These are phyloP conservation scores for Aureobasidium subglaciale DNA, from an alignment of 2,329 filamentous ascomycete species.

Conservation along the genomic window DNA sequence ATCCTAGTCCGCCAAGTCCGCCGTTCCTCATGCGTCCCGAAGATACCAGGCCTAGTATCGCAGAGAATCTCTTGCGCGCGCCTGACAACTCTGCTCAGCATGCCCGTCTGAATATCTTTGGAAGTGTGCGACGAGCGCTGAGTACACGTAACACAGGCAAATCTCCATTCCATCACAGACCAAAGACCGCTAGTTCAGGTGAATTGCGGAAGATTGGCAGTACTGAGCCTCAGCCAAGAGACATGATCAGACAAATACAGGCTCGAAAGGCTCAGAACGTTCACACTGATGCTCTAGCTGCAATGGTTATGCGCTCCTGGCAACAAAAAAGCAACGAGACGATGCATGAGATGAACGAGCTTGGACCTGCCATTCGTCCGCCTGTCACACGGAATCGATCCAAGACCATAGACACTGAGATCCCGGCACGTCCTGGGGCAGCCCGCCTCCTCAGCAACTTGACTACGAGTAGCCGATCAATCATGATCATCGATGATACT, in stretches of 20 bases:
- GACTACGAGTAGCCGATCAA: slow-evolving; percentile 79
- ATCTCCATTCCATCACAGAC: slow-evolving; percentile 17
- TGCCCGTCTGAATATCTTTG: slow-evolving; percentile 11
- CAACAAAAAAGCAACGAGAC: slow-evolving; percentile 2
- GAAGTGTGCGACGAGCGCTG: slow-evolving; percentile 58
- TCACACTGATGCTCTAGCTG: slow-evolving; percentile 15
- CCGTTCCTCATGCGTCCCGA: slow-evolving; percentile 6
- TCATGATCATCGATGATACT: slow-evolving; percentile 73
- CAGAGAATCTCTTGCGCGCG: background rate
- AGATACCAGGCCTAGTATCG: background rate
- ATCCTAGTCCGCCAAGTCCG: slow-evolving; percentile 42
- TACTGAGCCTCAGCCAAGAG: slow-evolving; percentile 14
- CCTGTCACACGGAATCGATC: background rate
- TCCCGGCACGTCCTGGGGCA: background rate
- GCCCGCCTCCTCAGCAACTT: slow-evolving; percentile 45
- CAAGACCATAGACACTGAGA: slow-evolving; percentile 4
- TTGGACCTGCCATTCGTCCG: background rate
- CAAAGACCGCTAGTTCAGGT: slow-evolving; percentile 21
- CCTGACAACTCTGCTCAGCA: background rate
- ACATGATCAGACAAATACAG: slow-evolving; percentile 18
- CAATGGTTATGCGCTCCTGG: slow-evolving; percentile 14
- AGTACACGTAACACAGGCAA: slow-evolving; percentile 42
- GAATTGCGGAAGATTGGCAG: slow-evolving; percentile 24
- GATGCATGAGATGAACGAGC: background rate
- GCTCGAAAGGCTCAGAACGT: slow-evolving; percentile 1